Conservation (phyloP, 257 asterid genomes). For the Solanum sparsipilum region DNA sequence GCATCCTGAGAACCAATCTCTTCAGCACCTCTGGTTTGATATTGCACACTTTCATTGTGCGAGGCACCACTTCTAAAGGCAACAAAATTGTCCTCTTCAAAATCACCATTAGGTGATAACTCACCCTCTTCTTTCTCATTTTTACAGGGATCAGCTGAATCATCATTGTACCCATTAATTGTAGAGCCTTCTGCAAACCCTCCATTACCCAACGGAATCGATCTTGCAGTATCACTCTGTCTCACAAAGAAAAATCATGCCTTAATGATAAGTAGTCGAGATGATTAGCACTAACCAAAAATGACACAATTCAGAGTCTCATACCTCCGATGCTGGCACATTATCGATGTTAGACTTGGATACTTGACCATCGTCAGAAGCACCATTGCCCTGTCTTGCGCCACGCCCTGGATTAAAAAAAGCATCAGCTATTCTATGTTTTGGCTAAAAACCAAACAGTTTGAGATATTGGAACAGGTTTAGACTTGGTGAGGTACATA, state of each 20-base stretch:
- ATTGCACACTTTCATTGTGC: slow-evolving; percentile 34
- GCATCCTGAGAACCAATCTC: slow-evolving; percentile 42
- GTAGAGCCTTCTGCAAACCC: slow-evolving; percentile 42
- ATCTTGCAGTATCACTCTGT: slow-evolving; percentile 42
- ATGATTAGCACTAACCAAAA: not conserved
- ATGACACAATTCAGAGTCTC: slow-evolving; percentile 1
- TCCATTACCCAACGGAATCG: slow-evolving; percentile 33
- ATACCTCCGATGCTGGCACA: slow-evolving; percentile 50
- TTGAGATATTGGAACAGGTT: not conserved
- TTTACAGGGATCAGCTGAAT: slow-evolving; percentile 47
- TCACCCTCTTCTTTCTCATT: slow-evolving; percentile 95
- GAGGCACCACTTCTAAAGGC: slow-evolving; percentile 33
- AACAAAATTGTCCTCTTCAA: slow-evolving; percentile 74
- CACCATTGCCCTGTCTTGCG: slow-evolving; percentile 35
- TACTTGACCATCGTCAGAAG: slow-evolving; percentile 28
- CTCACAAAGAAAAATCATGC: not conserved
- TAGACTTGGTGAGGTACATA: slow-evolving; percentile 3
- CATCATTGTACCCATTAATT: slow-evolving; percentile 32
- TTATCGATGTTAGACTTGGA: slow-evolving; percentile 37
- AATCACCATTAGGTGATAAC: slow-evolving; percentile 71
- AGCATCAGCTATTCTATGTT: slow-evolving; percentile 1
- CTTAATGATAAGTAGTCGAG: not conserved
- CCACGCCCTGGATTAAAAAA: slow-evolving; percentile 38
- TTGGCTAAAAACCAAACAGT: not conserved
- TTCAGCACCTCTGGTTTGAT: slow-evolving; percentile 34